Evolutionary conservation across 2,329 filamentous ascomycete species (phyloP), one percentile per base, ranked within the genome.

Genomic region (Fusarium nodosum): DNA sequence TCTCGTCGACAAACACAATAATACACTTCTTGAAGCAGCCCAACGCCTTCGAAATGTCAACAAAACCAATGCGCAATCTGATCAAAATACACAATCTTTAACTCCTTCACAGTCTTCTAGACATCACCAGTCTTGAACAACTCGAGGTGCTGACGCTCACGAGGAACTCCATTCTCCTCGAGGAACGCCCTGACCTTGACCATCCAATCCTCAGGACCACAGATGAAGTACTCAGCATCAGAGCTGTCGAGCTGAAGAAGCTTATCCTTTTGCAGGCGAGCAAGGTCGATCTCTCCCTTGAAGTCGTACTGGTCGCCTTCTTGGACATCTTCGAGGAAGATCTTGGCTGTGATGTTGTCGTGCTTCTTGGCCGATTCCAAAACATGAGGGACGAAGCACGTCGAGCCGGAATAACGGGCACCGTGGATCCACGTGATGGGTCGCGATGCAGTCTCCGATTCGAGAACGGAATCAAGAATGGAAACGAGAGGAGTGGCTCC

Each of bases 121-220:
- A 76, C 24, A 50, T 75, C 74, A 13, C 88, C 87, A 1, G 88
- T 89, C n/a, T 84, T 85, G 70, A 92, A 93, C 31, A 91, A 77
- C 78, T 94, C 91, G 69, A 92, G 83, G 73, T 89, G 86, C 56
- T 92, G 84, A 69, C 87, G 85, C 31, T 84, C 83, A n/a, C 79
- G 77, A 2, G 81, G 78, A 2, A 93, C 89, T 1, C 90, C 90
- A 57, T 82, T 78, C 4, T 73, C 79, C 70, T 83, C 79, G 59
- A 94, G 80, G 69, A 81, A 83, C 10, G 79, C 77, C 68, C 87
- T 81, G 24, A 87, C 80, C 38, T 87, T 85, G 12, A 84, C 72
- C 92, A 94, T 94, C 82, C 93, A 94, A 10, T 77, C 75, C 63
- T 85, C 83, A 0, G 92, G 91, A 0, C 92, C 92, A 74, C 92